Conservation (phyloP, 2,329 filamentous ascomycete genomes). For the Apiospora rasikravindrae region DNA sequence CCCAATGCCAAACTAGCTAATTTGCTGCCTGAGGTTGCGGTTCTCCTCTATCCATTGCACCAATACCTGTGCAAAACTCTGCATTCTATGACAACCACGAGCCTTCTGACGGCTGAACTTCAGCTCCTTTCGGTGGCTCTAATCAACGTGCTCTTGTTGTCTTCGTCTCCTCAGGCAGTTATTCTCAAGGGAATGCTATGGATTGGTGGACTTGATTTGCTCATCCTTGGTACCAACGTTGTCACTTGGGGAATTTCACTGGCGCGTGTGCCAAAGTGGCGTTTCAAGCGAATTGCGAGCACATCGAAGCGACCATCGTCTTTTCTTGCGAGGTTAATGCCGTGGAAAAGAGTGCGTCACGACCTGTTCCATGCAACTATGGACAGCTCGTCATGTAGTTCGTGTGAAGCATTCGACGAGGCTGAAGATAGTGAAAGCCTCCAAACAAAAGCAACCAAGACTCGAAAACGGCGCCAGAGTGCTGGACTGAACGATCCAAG, state of each 20-base stretch:
- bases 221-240: conserved; percentile 74
- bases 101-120: conserved; percentile 83
- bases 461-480: conserved; percentile 29
- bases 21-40: conserved; percentile 62
- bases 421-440: conserved; percentile 34
- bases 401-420: conserved; percentile 39
- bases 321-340: conserved; percentile 46
- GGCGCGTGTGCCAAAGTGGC: conserved; percentile 89
- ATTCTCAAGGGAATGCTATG: conserved; percentile 87
- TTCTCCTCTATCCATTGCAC: conserved; percentile 81
- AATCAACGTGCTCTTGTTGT: conserved; percentile 80
- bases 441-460: conserved; percentile 22
- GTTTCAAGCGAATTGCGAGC: conserved; percentile 67
- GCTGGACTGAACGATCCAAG: conserved; percentile 26
- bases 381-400: conserved; percentile 40
- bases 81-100: conserved; percentile 84
- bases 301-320: conserved; percentile 41
- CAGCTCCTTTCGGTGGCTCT: conserved; percentile 84
- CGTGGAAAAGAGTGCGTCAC: conserved; percentile 54
- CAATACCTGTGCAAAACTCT: conserved; percentile 75
- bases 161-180: conserved; percentile 79
- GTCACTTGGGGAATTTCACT: conserved; percentile 84
- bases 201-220: conserved; percentile 78
- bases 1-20: conserved; percentile 21
- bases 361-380: conserved; percentile 39